These are phyloP conservation scores for Termitomyces sp. DNA, from an alignment of 768 basidiomycete genomes.

Conservation along the genomic window DNA sequence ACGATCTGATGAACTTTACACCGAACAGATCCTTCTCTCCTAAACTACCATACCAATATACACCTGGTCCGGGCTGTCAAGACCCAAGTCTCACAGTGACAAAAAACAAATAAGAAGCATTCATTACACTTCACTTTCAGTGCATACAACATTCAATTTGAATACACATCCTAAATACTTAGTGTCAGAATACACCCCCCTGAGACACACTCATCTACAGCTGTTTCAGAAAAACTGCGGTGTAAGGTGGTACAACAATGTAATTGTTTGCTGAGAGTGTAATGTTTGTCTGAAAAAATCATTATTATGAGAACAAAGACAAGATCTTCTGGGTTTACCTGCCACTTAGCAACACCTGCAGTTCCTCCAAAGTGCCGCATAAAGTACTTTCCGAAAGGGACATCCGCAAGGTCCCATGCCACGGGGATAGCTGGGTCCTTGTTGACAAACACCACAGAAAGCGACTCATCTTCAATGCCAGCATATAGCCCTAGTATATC, in stretches of 20 bases:
- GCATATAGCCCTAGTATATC: constrained; percentile 44
- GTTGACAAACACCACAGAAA: constrained; percentile 46
- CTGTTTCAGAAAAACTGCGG: constrained; percentile 24
- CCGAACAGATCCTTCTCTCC: too few relatives aligned
- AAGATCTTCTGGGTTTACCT: constrained; percentile 28
- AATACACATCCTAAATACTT: too few relatives aligned
- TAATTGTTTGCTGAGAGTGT: constrained; percentile 24
- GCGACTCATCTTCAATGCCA: constrained; percentile 31
- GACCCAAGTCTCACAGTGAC: too few relatives aligned
- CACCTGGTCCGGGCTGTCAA: constrained; percentile 16
- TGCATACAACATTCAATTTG: too few relatives aligned
- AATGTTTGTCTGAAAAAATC: constrained; percentile 23
- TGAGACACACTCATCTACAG: constrained; percentile 6
- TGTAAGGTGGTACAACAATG: constrained; percentile 29
- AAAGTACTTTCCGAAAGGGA: constrained; percentile 47
- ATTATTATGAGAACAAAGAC: neutral
- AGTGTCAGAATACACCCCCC: too few relatives aligned
- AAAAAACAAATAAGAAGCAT: neutral
- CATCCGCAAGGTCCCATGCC: constrained; percentile 34
- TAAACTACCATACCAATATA: too few relatives aligned
- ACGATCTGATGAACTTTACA: too few relatives aligned
- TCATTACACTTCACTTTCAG: too few relatives aligned
- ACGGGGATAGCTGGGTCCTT: constrained; percentile 39
- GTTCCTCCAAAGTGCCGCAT: constrained; percentile 52
- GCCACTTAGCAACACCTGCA: constrained; percentile 50